Evolutionary conservation across 441 rosid species (phyloP), one percentile per base, ranked within the genome.

Genomic region (Populus tomentosa): DNA sequence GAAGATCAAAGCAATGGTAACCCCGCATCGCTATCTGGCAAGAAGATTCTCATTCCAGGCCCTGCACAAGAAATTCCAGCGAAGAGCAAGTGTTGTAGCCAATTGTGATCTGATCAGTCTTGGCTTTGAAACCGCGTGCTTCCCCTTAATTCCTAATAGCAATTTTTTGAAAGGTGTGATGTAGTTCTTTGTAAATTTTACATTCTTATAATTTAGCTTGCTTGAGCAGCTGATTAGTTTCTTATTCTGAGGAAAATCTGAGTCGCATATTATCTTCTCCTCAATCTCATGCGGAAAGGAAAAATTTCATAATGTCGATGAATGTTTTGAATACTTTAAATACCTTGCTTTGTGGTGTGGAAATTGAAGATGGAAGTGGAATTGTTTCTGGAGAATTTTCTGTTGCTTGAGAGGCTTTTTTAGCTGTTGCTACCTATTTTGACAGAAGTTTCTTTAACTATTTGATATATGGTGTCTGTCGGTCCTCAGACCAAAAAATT

Each of bases 11-110:
- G 82, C 24, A 89, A 88, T 28, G 91, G 88, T 13, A 90, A 88
- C 79, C 92, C 94, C 0, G 90, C 88, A n/a, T 86, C 93, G 3
- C 80, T 91, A 77, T 76, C 92, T 20, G 98, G 98, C 77, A 90
- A 91, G 90, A 94, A 92, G 85, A 89, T 94, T 46, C 6, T 90
- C 26, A 63, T 94, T 59, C 97, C 97, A 0, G 97, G 94, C 56
- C 95, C 92, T 2, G 97, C 88, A 24, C 95, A 91, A 70, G 97
- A 73, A 81, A 82, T 86, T 78, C 93, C 97, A 0, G 86, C 81
- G 13, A 92, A 84, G 89, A 89, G 74, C 80, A 87, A 81, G 81
- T 89, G 97, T 69, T 94, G 98, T 78, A 85, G 65, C 72, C 78
- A 92, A 53, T 87, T 84, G 38, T 92, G 86, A 89, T 73, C 35